Base-by-base conservation (phyloP, 345 rosid species). In the Carallia brachiata region DNA sequence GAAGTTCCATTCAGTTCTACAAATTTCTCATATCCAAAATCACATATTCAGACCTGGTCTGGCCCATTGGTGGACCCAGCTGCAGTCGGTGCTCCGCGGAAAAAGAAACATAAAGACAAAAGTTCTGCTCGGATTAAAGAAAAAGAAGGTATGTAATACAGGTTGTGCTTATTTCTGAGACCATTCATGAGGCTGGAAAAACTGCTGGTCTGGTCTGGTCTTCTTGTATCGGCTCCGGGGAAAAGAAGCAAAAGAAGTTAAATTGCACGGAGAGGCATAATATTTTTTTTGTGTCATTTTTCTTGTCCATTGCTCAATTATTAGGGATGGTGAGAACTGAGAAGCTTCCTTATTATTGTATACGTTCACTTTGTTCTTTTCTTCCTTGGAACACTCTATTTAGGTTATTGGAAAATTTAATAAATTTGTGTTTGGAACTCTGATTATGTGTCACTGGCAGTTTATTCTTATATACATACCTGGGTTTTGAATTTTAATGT, bases 181-280 rank as follows among this genome's bases (percentile, higher is more conserved):
- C 62, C 34, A 67, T 67, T 74, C 76, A 65, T 56, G 79, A 70
- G 73, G 73, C 77, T 59, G 66, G 61, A 31, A 71, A 76, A 69
- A 57, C 62, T 69, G 75, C 77, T 70, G 75, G 58, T 69, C 68
- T 71, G 18, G 67, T 68, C 70, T 74, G n/a, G n/a, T n/a, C n/a
- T 76, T 63, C 70, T 62, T 67, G 62, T 70, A 64, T 70, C 64
- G 16, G 47, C 60, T 53, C 70, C 70, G 69, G 72, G 73, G 23
- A 23, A 23, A 23, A 23, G 23, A 23, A 23, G 23, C 23, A 74
- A 82, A 81, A 72, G 67, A 75, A 66, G 67, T 76, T 65, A 71
- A 66, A 69, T 70, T 72, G 70, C 71, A 63, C 67, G 78, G 76
- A 73, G 85, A 81, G 86, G 83, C 78, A 81, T 74, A 74, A 78